Evolutionary conservation across 148 eudicot species (phyloP).

Genomic region (Nepenthes mirabilis): DNA sequence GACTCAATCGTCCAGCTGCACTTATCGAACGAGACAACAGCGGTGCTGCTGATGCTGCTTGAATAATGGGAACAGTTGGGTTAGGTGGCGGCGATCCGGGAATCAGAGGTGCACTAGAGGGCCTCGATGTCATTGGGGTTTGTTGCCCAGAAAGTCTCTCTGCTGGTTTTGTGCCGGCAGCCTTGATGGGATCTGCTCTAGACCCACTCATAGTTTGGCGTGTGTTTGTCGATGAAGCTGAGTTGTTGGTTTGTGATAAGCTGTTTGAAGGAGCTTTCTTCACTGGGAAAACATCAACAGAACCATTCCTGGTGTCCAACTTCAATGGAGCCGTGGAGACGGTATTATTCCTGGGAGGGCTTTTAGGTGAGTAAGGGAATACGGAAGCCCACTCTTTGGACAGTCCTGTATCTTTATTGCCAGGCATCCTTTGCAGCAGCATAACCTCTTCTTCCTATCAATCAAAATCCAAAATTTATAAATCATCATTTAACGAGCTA

Average conservation of each 20-base stretch:
- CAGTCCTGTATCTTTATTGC: constrained; percentile 20
- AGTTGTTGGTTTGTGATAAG: constrained; percentile 18
- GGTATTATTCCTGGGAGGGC: constrained; percentile 29
- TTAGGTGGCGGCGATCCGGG: constrained; percentile 35
- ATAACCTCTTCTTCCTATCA: constrained; percentile 38
- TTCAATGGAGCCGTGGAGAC: constrained; percentile 14
- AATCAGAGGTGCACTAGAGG: constrained; percentile 68
- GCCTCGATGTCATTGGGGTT: constrained; percentile 46
- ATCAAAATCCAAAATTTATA: constrained; percentile 2
- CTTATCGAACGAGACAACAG: constrained; percentile 53
- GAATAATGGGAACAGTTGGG: constrained; percentile 36
- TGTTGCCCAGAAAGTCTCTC: constrained; percentile 42
- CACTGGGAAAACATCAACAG: constrained; percentile 18
- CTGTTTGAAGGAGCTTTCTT: constrained; percentile 27
- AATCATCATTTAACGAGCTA: not conserved
- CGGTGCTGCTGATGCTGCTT: constrained; percentile 23
- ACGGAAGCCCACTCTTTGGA: constrained; percentile 19
- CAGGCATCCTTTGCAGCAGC: constrained; percentile 29
- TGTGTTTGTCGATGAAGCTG: constrained; percentile 9
- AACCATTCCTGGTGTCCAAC: constrained; percentile 17
- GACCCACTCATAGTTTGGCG: constrained; percentile 18
- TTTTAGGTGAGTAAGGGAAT: constrained; percentile 23
- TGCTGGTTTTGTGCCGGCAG: constrained; percentile 24
- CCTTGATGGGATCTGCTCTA: constrained; percentile 23
- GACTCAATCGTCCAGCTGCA: constrained; percentile 71